phyloP scores from a whole-genome alignment of 371 early-diverging fungal genomes.

The Cladochytrium tenue region DNA sequence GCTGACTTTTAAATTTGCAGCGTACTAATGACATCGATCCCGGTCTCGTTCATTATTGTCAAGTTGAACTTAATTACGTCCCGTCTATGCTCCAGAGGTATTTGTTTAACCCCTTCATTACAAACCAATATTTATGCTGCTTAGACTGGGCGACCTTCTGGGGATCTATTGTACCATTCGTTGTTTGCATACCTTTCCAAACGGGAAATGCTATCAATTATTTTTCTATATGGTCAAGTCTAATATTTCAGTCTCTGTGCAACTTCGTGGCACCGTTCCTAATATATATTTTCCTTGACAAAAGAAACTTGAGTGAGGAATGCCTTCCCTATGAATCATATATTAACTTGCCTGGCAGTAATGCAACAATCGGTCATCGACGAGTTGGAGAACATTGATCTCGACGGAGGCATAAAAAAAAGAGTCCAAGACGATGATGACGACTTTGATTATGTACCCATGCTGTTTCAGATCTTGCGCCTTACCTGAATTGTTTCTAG shows the following conservation, averaged over 20 bases:
- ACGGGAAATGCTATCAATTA: constrained; percentile 37
- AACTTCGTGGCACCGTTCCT: constrained; percentile 52
- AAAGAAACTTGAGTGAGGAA: constrained; percentile 35
- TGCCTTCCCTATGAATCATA: not conserved
- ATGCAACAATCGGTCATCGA: constrained; percentile 50
- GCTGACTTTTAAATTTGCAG: too few relatives aligned
- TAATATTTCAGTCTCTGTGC: constrained; percentile 46
- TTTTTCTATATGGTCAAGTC: constrained; percentile 43
- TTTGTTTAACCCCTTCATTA: not conserved
- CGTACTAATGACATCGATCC: constrained; percentile 41
- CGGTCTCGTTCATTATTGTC: constrained; percentile 42
- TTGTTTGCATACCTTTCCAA: constrained; percentile 49
- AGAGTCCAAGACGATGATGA: constrained; percentile 37
- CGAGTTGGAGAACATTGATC: constrained; percentile 46
- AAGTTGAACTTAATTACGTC: constrained; percentile 39
- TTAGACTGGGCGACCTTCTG: constrained; percentile 42
- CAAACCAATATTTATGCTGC: not conserved
- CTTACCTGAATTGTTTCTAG: too few relatives aligned
- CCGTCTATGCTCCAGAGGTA: constrained; percentile 34
- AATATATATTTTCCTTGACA: constrained; percentile 45
- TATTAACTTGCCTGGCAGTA: constrained; percentile 14
- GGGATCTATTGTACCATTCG: constrained; percentile 42
- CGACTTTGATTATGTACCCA: constrained; percentile 47
- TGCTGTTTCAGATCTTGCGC: too few relatives aligned
- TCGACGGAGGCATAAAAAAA: constrained; percentile 40